Evolutionary conservation across 139 green algal genomes (phyloP), one percentile per base, ranked within the genome.

Genomic region (Coelastrella sp.): DNA sequence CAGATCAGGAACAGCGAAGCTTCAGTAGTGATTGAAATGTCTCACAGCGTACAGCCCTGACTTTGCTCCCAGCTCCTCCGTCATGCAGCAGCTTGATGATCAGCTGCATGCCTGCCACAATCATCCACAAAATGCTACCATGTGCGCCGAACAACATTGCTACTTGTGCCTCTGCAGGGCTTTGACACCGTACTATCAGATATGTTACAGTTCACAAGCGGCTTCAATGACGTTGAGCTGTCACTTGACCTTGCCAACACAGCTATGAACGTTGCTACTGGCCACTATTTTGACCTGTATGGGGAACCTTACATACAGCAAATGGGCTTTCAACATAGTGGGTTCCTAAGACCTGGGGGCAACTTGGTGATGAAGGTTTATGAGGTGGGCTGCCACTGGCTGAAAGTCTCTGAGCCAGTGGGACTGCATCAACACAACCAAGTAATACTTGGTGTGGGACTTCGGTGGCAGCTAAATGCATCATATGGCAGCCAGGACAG

Each of bases 331-430:
- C 60, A 58, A 8, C 78, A 90, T 56, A 87, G 56, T 15, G 82
- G 78, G 8, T 88, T 89, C 60, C 60, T 89, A 5, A 72, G 74
- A n/a, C 84, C 90, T 24, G 78, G 79, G 7, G 79, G 85, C 25
- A 84, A 57, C 87, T 81, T 98, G 17, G 95, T 98, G 0, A 96
- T 98, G 93, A 98, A 98, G 93, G 85, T 97, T 27, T 91, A 96
- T n/a, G 87, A 95, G 87, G 92, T 91, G 12, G 60, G 56, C 22
- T 25, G 60, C 3, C 35, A 63, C 75, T 22, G 75, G 58, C 57
- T 27, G 25, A 14, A n/a, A 27, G 74, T 61, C 14, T 59, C 58
- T 81, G 12, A 70, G 22, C 58, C 20, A 57, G 22, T 85, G 79
- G 8, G 7, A 17, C 9, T 74, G 15, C 58, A 25, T 8, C 6